Conservation (phyloP, 2,329 filamentous ascomycete species). For the Bipolaris gigantea region DNA sequence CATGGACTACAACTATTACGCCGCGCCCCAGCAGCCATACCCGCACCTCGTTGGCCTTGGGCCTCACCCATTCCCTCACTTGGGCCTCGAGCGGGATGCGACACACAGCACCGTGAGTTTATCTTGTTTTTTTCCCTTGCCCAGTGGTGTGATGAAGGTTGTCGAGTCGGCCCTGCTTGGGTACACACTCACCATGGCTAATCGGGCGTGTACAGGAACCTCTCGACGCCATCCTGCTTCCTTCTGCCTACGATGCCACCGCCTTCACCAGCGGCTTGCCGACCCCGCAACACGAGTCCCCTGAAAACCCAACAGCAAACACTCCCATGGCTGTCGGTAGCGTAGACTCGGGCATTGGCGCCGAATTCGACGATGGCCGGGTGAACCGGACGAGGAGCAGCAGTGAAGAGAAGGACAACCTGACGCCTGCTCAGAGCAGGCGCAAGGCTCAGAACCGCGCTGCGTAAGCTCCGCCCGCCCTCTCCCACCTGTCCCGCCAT, state of each 20-base stretch:
- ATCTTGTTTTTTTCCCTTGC: neutral
- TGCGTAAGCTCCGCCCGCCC: conserved; percentile 58
- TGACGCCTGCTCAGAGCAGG: conserved; percentile 55
- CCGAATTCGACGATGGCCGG: conserved; percentile 44
- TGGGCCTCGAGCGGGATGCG: conserved; percentile 44
- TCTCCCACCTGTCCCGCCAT: too few relatives aligned
- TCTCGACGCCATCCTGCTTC: conserved; percentile 45
- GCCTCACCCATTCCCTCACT: conserved; percentile 36
- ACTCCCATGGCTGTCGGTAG: conserved; percentile 44
- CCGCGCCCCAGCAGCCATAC: conserved; percentile 50
- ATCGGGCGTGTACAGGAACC: conserved; percentile 44
- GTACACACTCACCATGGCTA: conserved; percentile 18
- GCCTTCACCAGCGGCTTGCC: conserved; percentile 31
- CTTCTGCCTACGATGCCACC: conserved; percentile 36
- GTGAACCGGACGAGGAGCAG: conserved; percentile 44
- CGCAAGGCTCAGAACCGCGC: conserved; percentile 73
- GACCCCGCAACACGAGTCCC: conserved; percentile 37
- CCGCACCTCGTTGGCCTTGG: conserved; percentile 53
- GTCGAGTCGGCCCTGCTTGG: conserved; percentile 11
- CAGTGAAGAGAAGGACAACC: conserved; percentile 52
- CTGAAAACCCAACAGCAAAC: conserved; percentile 30
- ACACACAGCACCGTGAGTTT: conserved; percentile 39
- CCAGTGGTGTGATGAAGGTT: conserved; percentile 1
- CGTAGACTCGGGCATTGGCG: conserved; percentile 48
- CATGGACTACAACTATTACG: conserved; percentile 63